A percentile compares a stretch with the other conserved stretches of the same genome.
Evolutionary conservation across 2,329 filamentous ascomycete species (phyloP).

Genomic region (Exophiala viscosa): DNA sequence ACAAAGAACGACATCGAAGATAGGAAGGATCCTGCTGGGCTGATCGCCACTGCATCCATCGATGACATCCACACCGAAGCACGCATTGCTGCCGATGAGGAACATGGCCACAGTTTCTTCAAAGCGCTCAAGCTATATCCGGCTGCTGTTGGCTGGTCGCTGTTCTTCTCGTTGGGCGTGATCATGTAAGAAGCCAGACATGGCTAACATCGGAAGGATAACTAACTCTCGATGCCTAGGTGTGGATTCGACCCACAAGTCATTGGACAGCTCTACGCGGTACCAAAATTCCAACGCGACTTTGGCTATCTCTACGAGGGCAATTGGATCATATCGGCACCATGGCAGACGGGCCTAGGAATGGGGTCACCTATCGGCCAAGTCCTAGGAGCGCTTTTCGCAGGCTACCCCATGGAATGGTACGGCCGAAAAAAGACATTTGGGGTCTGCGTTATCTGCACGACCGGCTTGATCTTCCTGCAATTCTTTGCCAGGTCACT

Average conservation of each 20-base stretch:
- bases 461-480: conserved; percentile 26
- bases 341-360: conserved; percentile 61
- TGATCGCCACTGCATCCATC: conserved; percentile 23
- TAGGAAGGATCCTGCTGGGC: conserved; percentile 21
- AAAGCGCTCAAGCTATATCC: conserved; percentile 44
- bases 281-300: conserved; percentile 55
- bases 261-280: conserved; percentile 59
- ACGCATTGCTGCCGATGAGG: conserved; percentile 34
- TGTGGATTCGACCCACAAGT: conserved; percentile 59
- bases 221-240: conserved; percentile 4
- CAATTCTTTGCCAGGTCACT: conserved; percentile 34
- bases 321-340: conserved; percentile 47
- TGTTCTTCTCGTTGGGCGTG: conserved; percentile 34
- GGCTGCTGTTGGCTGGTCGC: conserved; percentile 39
- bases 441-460: conserved; percentile 23
- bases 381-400: conserved; percentile 41
- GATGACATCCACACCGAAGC: conserved; percentile 30
- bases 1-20: conserved; percentile 23
- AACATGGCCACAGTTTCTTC: conserved; percentile 36
- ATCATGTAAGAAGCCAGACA: conserved; percentile 57
- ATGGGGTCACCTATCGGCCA: conserved; percentile 48
- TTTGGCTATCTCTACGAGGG: conserved; percentile 52
- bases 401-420: conserved; percentile 34
- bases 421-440: conserved; percentile 34
- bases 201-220: conserved; percentile 63